Percentiles rank a stretch among this genome's conserved stretches.
These are phyloP conservation scores for Pyronema omphalodes DNA, from an alignment of 495 filamentous ascomycete species.

Conservation along the genomic window DNA sequence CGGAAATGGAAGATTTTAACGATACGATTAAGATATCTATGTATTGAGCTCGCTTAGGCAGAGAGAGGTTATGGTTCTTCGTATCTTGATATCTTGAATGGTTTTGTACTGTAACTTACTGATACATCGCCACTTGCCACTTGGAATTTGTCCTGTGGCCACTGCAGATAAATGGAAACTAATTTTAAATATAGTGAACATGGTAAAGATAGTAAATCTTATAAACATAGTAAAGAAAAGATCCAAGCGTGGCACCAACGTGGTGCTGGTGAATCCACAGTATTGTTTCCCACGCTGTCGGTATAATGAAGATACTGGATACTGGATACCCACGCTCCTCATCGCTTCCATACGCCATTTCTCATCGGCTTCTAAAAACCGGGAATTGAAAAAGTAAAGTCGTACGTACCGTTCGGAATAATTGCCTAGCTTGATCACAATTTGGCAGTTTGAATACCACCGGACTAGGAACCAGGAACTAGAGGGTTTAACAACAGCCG, in stretches of 20 bases:
- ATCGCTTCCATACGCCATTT: too few relatives aligned
- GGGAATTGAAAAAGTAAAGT: not conserved
- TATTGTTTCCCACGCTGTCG: not conserved
- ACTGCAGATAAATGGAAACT: too few relatives aligned
- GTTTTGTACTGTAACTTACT: too few relatives aligned
- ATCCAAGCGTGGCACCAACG: not conserved
- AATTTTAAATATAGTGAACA: not conserved
- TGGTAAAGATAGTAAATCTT: not conserved
- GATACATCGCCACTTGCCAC: too few relatives aligned
- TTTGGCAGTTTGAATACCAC: not conserved
- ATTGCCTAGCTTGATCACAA: not conserved
- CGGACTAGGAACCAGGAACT: too few relatives aligned
- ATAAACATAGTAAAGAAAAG: not conserved
- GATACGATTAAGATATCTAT: not conserved
- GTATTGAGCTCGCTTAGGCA: too few relatives aligned
- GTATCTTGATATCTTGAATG: too few relatives aligned
- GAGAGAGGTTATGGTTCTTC: too few relatives aligned
- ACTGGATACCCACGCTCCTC: too few relatives aligned
- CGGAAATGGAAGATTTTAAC: constrained; percentile 4
- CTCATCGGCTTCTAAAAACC: not conserved
- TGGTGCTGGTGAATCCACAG: not conserved
- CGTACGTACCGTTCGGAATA: not conserved
- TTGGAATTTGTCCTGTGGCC: too few relatives aligned
- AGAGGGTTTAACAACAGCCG: too few relatives aligned
- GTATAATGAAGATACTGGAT: too few relatives aligned